These are phyloP conservation scores for Lathyrus sativus DNA, from an alignment of 306 rosid genomes.

Conservation along the genomic window DNA sequence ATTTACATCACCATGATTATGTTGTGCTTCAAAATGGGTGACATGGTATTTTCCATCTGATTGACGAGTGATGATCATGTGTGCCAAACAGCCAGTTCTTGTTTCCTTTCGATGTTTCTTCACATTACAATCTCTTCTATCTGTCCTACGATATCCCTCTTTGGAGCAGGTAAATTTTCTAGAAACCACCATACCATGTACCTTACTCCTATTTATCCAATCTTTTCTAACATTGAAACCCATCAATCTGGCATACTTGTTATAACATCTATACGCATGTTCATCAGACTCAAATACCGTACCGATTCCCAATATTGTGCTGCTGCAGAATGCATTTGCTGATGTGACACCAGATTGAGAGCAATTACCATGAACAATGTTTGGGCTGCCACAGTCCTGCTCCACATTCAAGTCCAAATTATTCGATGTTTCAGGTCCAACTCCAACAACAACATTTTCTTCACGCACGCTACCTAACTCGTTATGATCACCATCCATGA, in stretches of 20 bases:
- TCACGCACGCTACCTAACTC: conserved; percentile 39
- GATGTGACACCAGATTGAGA: conserved; percentile 31
- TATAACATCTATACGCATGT: conserved; percentile 60
- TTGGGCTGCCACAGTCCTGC: conserved; percentile 53
- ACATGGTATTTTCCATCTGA: conserved; percentile 57
- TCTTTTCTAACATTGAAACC: conserved; percentile 73
- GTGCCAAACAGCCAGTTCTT: conserved; percentile 76
- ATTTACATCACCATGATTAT: conserved; percentile 61
- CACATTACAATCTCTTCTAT: conserved; percentile 57
- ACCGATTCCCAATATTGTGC: conserved; percentile 44
- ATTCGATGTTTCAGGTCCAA: conserved; percentile 40
- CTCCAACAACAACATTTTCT: conserved; percentile 35
- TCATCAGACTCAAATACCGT: conserved; percentile 64
- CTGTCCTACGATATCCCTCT: conserved; percentile 64
- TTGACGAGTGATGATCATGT: conserved; percentile 68
- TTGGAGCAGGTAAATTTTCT: conserved; percentile 73
- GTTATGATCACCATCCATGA: conserved; percentile 51
- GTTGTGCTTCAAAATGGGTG: conserved; percentile 63
- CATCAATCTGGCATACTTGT: conserved; percentile 55
- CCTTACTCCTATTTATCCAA: conserved; percentile 75
- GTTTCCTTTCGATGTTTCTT: conserved; percentile 70
- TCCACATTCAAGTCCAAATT: conserved; percentile 66
- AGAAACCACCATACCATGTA: conserved; percentile 70
- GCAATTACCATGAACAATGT: conserved; percentile 32
- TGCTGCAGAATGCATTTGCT: conserved; percentile 2